A percentile compares a stretch with the other conserved stretches of the same genome.
Conservation (phyloP, 768 basidiomycete genomes). For the Boletus rubropictus region DNA sequence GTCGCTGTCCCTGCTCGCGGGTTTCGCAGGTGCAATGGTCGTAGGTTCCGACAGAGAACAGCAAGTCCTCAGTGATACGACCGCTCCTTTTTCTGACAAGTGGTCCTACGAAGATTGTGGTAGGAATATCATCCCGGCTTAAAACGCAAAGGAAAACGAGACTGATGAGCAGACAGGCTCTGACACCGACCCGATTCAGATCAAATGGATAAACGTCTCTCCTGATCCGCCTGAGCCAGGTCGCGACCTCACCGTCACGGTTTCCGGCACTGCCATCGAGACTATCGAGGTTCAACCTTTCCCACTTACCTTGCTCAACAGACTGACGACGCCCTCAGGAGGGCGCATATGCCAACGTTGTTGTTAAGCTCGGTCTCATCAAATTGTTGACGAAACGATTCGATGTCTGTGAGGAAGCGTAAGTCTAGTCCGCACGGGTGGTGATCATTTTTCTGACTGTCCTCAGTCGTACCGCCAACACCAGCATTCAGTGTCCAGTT, state of each 20-base stretch:
- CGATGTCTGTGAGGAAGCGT: slow-evolving; percentile 94
- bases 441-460: slow-evolving; percentile 1
- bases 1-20: slow-evolving; percentile 26
- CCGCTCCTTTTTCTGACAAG: slow-evolving; percentile 35
- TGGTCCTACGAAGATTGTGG: slow-evolving; percentile 78
- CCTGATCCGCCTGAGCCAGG: slow-evolving; percentile 93
- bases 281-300: slow-evolving; percentile 58
- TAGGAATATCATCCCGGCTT: slow-evolving; percentile 34
- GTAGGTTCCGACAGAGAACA: slow-evolving; percentile 28
- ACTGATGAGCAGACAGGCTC: slow-evolving; percentile 35
- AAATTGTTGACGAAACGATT: slow-evolving; percentile 81
- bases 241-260: slow-evolving; percentile 79
- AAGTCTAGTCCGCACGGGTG: slow-evolving; percentile 28
- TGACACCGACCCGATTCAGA: slow-evolving; percentile 43
- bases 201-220: slow-evolving; percentile 64
- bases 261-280: slow-evolving; percentile 52
- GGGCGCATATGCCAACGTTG: slow-evolving; percentile 85
- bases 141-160: background rate
- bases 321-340: slow-evolving; percentile 47
- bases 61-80: slow-evolving; percentile 24
- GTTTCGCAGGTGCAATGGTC: slow-evolving; percentile 20
- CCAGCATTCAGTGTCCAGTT: slow-evolving; percentile 80
- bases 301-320: background rate
- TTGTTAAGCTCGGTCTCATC: slow-evolving; percentile 89
- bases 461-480: slow-evolving; percentile 65